These are phyloP conservation scores for Trichocomaceae sp. DNA, from an alignment of 2,329 filamentous ascomycete genomes.

Conservation along the genomic window DNA sequence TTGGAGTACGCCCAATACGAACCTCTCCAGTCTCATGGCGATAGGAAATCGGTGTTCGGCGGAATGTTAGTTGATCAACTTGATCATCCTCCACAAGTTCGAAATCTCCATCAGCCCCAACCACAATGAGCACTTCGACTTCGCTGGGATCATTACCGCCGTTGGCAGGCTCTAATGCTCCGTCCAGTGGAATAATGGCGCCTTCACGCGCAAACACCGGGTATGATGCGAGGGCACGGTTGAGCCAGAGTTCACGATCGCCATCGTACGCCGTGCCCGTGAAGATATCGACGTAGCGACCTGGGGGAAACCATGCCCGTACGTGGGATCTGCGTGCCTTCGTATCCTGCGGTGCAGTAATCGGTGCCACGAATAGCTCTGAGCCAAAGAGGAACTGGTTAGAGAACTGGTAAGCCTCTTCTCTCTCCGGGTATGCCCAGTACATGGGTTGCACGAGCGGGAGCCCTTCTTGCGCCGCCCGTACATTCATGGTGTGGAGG, in stretches of 20 bases:
- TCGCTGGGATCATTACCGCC: conserved; percentile 16
- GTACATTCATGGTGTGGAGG: conserved; percentile 52
- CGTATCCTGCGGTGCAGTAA: conserved; percentile 46
- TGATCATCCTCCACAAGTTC: conserved; percentile 11
- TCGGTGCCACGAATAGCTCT: conserved; percentile 51
- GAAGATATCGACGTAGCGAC: conserved; percentile 52
- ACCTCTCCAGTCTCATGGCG: not conserved
- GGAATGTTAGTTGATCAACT: not conserved
- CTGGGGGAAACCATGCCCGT: conserved; percentile 52
- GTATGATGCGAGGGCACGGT: conserved; percentile 44
- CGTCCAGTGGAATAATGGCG: conserved; percentile 53
- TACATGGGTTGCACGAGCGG: conserved; percentile 58
- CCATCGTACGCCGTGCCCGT: conserved; percentile 54
- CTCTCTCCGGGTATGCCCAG: conserved; percentile 49
- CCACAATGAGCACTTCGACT: conserved; percentile 26
- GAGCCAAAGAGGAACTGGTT: conserved; percentile 57
- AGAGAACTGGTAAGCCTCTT: conserved; percentile 50
- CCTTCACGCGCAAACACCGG: conserved; percentile 54
- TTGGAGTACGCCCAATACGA: conserved; percentile 1
- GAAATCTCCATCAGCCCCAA: conserved; percentile 37
- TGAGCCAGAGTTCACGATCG: conserved; percentile 46
- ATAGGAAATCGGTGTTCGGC: conserved; percentile 5
- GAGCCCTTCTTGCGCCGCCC: conserved; percentile 39
- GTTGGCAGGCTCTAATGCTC: conserved; percentile 15
- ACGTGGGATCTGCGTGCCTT: conserved; percentile 44